These are phyloP conservation scores for Penicillium sp. DNA, from an alignment of 2,329 filamentous ascomycete genomes.

Conservation along the genomic window DNA sequence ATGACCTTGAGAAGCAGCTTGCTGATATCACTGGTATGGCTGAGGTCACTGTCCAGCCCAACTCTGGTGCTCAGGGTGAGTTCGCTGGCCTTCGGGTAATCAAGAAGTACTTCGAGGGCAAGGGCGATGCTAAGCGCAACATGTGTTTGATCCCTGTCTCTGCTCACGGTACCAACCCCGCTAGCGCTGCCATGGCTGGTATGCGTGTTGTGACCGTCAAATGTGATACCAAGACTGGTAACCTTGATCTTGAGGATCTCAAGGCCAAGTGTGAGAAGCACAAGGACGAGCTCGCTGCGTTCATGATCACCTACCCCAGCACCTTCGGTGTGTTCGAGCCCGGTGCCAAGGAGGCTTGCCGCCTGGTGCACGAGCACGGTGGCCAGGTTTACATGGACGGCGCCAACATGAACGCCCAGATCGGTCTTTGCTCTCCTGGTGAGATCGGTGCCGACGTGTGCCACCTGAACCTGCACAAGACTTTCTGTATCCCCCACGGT, in stretches of 20 bases:
- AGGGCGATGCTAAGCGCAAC: constrained; percentile 67
- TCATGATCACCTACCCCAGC: constrained; percentile 96
- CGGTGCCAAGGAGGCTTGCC: constrained; percentile 77
- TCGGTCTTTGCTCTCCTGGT: constrained; percentile 89
- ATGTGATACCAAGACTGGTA: constrained; percentile 82
- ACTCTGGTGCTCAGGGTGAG: constrained; percentile 93
- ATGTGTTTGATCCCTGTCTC: constrained; percentile 94
- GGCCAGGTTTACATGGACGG: constrained; percentile 99
- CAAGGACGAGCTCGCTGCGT: constrained; percentile 78
- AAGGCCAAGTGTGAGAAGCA: constrained; percentile 87
- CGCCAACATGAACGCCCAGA: constrained; percentile 98
- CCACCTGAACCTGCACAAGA: constrained; percentile 97
- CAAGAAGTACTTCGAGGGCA: constrained; percentile 74
- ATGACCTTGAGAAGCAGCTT: constrained; percentile 72
- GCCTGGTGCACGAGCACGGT: constrained; percentile 80
- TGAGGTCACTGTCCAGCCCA: constrained; percentile 85
- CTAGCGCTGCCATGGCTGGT: constrained; percentile 90
- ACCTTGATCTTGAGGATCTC: constrained; percentile 83
- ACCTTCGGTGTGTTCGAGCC: constrained; percentile 96
- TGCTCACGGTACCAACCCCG: constrained; percentile 93
- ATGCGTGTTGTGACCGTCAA: constrained; percentile 93
- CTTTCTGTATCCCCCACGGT: constrained; percentile 96
- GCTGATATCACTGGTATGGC: constrained; percentile 85
- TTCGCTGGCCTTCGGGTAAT: constrained; percentile 89
- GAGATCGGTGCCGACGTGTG: constrained; percentile 96